These are phyloP conservation scores for Clathrus columnatus DNA, from an alignment of 768 basidiomycete species.

Conservation along the genomic window DNA sequence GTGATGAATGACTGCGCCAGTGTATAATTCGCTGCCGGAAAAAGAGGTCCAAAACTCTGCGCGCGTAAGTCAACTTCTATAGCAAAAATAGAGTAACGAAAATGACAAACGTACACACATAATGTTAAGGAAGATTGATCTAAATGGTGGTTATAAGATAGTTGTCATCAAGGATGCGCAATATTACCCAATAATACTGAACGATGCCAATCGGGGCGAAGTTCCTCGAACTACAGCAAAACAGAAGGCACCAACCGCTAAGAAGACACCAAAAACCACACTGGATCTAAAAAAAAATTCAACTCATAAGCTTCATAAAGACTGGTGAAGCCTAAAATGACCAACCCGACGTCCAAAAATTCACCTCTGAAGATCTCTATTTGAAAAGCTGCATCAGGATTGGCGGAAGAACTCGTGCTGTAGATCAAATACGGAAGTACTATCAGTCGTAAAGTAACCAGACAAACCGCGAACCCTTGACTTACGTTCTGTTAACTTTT, in stretches of 20 bases:
- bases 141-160: background rate
- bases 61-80: background rate
- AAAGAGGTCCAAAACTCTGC: slow-evolving; percentile 40
- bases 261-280: slow-evolving; percentile 39
- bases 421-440: background rate
- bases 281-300: slow-evolving; percentile 25
- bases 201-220: slow-evolving; percentile 35
- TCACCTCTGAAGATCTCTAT: slow-evolving; percentile 37
- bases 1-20: slow-evolving; percentile 35
- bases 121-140: slow-evolving; percentile 36
- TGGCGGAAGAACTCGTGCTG: slow-evolving; percentile 27
- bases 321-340: background rate
- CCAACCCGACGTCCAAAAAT: slow-evolving; percentile 38
- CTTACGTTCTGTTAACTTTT: slow-evolving; percentile 26
- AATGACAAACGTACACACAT: slow-evolving; percentile 34
- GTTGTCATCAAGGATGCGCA: background rate
- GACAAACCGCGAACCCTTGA: too few species aligned
- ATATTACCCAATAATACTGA: slow-evolving; percentile 32
- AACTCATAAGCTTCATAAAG: background rate
- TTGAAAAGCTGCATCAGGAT: slow-evolving; percentile 30
- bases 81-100: background rate
- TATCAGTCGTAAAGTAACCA: background rate
- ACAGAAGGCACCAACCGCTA: slow-evolving; percentile 36
- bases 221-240: slow-evolving; percentile 40
- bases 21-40: slow-evolving; percentile 37